These are phyloP conservation scores for Aegilops umbellulata DNA, from an alignment of 176 grass and related monocot species.

Conservation along the genomic window DNA sequence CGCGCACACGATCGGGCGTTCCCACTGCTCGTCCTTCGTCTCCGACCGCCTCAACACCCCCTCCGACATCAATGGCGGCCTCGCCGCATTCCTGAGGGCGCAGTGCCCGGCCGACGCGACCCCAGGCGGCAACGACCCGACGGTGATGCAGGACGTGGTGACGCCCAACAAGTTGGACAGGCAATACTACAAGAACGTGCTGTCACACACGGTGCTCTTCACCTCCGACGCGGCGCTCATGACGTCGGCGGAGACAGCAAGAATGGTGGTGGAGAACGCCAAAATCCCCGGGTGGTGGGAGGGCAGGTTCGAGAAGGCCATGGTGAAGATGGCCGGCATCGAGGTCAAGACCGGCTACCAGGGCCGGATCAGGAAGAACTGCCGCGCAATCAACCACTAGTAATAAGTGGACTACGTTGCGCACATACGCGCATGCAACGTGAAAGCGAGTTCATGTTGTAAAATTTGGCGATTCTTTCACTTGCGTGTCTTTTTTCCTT, in stretches of 20 bases:
- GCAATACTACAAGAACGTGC: neutral
- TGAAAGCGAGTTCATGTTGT: too few relatives aligned
- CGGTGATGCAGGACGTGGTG: neutral
- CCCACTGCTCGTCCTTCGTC: constrained; percentile 40
- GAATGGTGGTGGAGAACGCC: neutral
- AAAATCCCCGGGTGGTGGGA: neutral
- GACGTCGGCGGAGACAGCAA: neutral
- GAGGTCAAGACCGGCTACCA: neutral
- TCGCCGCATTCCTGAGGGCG: neutral
- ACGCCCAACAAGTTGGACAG: neutral
- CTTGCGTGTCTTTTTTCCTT: too few relatives aligned
- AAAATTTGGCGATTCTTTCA: too few relatives aligned
- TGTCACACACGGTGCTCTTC: neutral
- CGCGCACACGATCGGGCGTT: neutral
- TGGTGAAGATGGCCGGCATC: neutral
- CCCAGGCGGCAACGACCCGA: neutral
- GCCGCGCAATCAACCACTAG: too few relatives aligned
- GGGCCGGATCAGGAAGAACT: too few relatives aligned
- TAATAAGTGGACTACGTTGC: neutral
- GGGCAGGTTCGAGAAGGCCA: neutral
- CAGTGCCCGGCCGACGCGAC: constrained; percentile 13
- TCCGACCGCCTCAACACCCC: neutral
- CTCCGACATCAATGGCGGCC: neutral
- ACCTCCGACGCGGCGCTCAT: constrained; percentile 14
- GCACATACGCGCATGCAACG: neutral